Conservation (phyloP, 805 yeast species). For the Starmerella geochares region DNA sequence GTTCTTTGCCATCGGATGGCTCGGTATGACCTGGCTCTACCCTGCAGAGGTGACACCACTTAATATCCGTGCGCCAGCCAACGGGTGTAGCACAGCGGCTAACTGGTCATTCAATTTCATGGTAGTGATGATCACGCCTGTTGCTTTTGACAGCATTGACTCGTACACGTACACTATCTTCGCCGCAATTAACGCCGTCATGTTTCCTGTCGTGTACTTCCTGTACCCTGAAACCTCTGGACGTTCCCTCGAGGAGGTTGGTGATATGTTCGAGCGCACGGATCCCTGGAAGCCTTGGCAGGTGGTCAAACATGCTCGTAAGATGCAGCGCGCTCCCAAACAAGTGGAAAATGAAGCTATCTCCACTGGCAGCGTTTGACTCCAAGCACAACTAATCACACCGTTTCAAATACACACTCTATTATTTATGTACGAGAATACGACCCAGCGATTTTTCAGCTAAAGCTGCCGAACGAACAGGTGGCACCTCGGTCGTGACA, state of each 20-base stretch:
- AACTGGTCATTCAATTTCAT: conserved; percentile 59
- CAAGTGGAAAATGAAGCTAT: no score
- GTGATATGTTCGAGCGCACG: conserved; percentile 38
- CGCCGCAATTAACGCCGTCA: conserved; percentile 41
- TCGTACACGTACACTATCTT: conserved; percentile 53
- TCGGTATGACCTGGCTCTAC: conserved; percentile 51
- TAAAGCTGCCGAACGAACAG: no score
- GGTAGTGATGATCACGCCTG: conserved; percentile 51
- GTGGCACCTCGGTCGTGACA: no score
- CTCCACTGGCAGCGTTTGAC: no score
- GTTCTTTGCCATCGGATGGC: conserved; percentile 44
- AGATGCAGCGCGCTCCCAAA: background rate
- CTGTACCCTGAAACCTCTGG: conserved; percentile 56
- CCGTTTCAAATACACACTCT: no score
- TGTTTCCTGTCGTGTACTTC: conserved; percentile 38
- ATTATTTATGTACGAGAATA: no score
- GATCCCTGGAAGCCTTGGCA: conserved; percentile 38
- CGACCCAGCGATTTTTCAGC: no score
- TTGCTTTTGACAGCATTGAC: conserved; percentile 40
- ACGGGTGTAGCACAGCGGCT: conserved; percentile 52
- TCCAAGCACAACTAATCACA: no score
- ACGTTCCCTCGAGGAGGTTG: conserved; percentile 48
- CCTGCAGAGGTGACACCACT: conserved; percentile 53
- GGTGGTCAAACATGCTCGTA: conserved; percentile 28
- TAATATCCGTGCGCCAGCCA: conserved; percentile 47